Evolutionary conservation across 306 rosid genomes (phyloP).

Genomic region (Rosa rugosa): DNA sequence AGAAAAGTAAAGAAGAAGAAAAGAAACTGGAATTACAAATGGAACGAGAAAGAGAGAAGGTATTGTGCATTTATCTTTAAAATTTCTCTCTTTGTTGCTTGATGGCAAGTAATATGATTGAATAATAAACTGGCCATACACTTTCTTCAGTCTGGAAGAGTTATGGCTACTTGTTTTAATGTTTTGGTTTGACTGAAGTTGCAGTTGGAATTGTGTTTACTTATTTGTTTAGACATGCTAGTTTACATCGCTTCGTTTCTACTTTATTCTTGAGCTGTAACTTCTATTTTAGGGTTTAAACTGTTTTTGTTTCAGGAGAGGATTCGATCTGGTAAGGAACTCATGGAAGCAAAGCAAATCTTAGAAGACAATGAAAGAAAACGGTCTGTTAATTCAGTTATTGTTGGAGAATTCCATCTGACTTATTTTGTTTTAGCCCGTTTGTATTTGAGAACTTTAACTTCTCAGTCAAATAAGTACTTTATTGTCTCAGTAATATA

Average conservation of each 20-base stretch:
- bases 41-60: slow-evolving; percentile 74
- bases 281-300: neutral
- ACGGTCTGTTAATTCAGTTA: slow-evolving; percentile 39
- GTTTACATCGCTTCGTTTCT: neutral
- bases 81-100: neutral
- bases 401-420: slow-evolving; percentile 2
- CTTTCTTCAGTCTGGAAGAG: neutral
- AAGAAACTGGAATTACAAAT: slow-evolving; percentile 42
- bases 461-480: slow-evolving; percentile 7
- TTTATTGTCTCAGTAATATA: slow-evolving; percentile 41
- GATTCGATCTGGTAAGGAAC: slow-evolving; percentile 61
- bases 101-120: neutral
- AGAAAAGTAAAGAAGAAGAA: slow-evolving; percentile 44
- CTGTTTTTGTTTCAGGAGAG: slow-evolving; percentile 52
- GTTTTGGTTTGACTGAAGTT: neutral
- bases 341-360: slow-evolving; percentile 50
- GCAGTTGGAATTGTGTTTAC: neutral
- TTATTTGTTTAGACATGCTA: slow-evolving; percentile 1
- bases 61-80: slow-evolving; percentile 16
- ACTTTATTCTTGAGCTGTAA: neutral
- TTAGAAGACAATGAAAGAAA: slow-evolving; percentile 70
- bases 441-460: neutral
- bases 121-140: neutral
- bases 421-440: neutral
- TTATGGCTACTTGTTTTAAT: neutral